These are phyloP conservation scores for Pseudopithomyces maydicus DNA, from an alignment of 2,329 filamentous ascomycete genomes.

Conservation along the genomic window DNA sequence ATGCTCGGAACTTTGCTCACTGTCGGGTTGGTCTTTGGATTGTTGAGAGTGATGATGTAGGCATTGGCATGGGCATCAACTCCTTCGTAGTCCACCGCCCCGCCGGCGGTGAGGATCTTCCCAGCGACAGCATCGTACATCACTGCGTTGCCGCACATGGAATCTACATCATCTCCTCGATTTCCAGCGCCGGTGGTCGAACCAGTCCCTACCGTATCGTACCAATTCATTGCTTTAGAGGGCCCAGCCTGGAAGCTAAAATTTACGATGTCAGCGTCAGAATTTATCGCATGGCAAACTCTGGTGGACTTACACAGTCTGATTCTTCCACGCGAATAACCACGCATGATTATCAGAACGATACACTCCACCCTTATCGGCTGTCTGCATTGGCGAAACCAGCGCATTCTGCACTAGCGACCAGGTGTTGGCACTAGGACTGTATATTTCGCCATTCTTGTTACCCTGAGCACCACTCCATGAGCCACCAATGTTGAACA, in stretches of 20 bases:
- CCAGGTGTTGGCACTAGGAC: constrained; percentile 55
- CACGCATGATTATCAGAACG: constrained; percentile 60
- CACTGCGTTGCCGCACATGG: constrained; percentile 62
- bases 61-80: constrained; percentile 51
- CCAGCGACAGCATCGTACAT: constrained; percentile 63
- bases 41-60: constrained; percentile 56
- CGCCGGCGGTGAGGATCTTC: constrained; percentile 61
- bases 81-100: constrained; percentile 53
- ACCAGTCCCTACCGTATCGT: constrained; percentile 52
- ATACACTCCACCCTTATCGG: constrained; percentile 51
- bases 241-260: constrained; percentile 60
- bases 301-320: constrained; percentile 37
- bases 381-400: constrained; percentile 58
- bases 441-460: constrained; percentile 60
- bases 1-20: constrained; percentile 30
- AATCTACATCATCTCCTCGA: constrained; percentile 51
- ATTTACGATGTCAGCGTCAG: neutral
- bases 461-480: constrained; percentile 54
- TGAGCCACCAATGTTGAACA: constrained; percentile 65
- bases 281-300: neutral
- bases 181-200: constrained; percentile 49
- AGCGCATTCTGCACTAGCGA: constrained; percentile 49
- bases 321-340: constrained; percentile 57
- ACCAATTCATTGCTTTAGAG: constrained; percentile 63
- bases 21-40: constrained; percentile 22